Conservation (phyloP, 169 alveolate genomes). For the Amoebophrya sp. region DNA sequence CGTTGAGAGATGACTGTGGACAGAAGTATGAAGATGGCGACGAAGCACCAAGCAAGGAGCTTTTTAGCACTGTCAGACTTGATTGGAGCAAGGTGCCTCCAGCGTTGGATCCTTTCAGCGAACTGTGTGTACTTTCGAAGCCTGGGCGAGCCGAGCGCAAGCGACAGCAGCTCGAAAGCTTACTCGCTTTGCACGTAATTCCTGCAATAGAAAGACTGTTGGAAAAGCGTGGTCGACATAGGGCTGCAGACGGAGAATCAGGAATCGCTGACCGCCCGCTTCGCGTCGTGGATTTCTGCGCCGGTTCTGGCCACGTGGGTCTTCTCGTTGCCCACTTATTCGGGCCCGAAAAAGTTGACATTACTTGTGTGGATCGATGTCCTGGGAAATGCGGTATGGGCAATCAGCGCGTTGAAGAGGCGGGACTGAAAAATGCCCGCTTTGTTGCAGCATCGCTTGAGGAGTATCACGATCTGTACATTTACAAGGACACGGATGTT, state of each 20-base stretch:
- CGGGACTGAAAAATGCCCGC: background rate
- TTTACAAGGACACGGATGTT: no score
- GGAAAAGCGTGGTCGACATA: background rate
- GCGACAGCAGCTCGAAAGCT: background rate
- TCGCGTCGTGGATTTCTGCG: background rate
- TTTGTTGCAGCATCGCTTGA: no score
- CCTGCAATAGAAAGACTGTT: background rate
- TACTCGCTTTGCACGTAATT: no score
- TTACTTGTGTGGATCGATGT: background rate
- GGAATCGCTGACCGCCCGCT: background rate
- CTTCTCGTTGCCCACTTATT: background rate
- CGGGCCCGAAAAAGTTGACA: background rate
- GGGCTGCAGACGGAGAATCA: background rate
- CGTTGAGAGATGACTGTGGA: no score
- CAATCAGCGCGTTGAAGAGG: background rate
- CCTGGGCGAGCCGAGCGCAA: background rate
- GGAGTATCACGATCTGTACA: no score
- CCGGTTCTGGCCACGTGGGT: background rate
- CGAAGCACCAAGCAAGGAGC: no score
- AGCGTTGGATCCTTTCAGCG: background rate
- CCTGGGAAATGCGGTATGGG: slow-evolving; percentile 17
- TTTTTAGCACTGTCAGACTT: no score
- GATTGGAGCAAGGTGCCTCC: background rate
- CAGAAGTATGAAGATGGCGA: no score
- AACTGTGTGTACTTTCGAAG: background rate